phyloP scores from a whole-genome alignment of 768 basidiomycete species.

The Boletellus ananas region DNA sequence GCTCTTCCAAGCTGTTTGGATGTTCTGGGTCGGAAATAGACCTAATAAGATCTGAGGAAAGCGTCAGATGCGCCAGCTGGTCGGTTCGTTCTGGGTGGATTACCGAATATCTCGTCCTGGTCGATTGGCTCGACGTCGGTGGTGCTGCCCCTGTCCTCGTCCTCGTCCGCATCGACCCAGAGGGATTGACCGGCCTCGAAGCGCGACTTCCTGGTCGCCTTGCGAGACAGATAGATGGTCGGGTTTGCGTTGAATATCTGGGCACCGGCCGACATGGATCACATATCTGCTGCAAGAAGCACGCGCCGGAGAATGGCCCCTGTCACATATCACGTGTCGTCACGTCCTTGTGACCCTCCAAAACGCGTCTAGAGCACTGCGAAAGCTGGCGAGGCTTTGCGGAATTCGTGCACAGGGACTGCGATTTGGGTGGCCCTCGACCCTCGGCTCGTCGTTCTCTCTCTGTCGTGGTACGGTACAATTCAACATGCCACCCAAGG shows the following conservation, averaged over 20 bases:
- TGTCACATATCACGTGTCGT: conserved; percentile 24
- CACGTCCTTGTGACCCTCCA: conserved; percentile 5
- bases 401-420: neutral
- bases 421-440: neutral
- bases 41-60: conserved; percentile 72
- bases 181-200: conserved; percentile 46
- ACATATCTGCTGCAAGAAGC: conserved; percentile 17
- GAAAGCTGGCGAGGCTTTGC: neutral
- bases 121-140: conserved; percentile 68
- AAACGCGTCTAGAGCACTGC: conserved; percentile 17
- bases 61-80: neutral
- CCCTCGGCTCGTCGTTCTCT: neutral
- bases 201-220: conserved; percentile 39
- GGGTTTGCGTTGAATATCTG: conserved; percentile 91
- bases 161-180: conserved; percentile 53
- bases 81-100: conserved; percentile 4
- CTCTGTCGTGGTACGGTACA: neutral
- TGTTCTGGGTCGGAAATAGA: conserved; percentile 96
- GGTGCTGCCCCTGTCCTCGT: conserved; percentile 35
- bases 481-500: conserved; percentile 37
- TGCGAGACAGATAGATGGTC: conserved; percentile 60
- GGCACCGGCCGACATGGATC: conserved; percentile 17
- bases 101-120: conserved; percentile 90
- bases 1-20: conserved; percentile 88
- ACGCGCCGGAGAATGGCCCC: neutral